These are phyloP conservation scores for Saccharomycopsis oosterbeekiorum DNA, from an alignment of 805 yeast species.

Conservation along the genomic window DNA sequence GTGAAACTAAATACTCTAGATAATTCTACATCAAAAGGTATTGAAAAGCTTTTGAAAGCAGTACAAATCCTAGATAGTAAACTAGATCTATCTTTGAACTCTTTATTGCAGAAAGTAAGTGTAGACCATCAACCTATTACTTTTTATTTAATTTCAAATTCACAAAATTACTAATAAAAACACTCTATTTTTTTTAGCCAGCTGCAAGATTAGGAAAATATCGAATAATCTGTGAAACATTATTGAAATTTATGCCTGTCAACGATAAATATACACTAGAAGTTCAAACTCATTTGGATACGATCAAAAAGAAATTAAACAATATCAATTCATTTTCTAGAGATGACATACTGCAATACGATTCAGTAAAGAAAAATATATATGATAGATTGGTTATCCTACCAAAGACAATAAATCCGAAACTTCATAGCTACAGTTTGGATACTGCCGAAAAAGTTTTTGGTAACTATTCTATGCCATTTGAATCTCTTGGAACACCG, in stretches of 20 bases:
- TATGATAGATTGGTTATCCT: background rate
- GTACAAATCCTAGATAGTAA: constrained; percentile 29
- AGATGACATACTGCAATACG: background rate
- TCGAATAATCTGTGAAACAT: constrained; percentile 5
- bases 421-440: background rate
- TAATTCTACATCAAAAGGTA: constrained; percentile 20
- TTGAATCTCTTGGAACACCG: constrained; percentile 39
- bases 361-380: background rate
- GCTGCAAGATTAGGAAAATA: constrained; percentile 13
- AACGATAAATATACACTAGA: background rate
- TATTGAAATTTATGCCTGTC: constrained; percentile 1
- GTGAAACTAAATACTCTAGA: constrained; percentile 22
- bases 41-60: constrained; percentile 32
- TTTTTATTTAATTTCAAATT: too few species aligned
- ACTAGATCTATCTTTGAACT: constrained; percentile 40
- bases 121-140: too few species aligned
- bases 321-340: constrained; percentile 4
- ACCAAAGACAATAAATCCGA: background rate
- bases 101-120: constrained; percentile 9
- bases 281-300: background rate
- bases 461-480: constrained; percentile 22
- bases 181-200: background rate
- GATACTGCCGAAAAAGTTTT: background rate
- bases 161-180: background rate
- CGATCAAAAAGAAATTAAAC: constrained; percentile 2